Conservation (phyloP, 176 grass and related monocot genomes). For the Ampelocalamus luodianensis region DNA sequence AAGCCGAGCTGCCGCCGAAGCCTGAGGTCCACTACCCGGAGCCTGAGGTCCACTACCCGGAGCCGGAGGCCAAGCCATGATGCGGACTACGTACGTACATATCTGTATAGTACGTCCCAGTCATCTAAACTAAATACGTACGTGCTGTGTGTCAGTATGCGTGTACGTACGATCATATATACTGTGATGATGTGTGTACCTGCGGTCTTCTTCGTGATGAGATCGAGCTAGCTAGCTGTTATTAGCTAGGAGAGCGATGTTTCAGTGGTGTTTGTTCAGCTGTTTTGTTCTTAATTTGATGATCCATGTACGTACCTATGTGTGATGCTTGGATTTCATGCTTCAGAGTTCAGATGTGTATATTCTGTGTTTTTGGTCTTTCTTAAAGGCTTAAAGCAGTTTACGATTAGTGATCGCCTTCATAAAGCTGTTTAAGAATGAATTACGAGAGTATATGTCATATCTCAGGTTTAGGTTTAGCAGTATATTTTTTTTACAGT, state of each 20-base stretch:
- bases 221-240: not conserved
- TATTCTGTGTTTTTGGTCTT: not conserved
- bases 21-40: not conserved
- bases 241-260: not conserved
- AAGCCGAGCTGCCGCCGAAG: not conserved
- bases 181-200: not conserved
- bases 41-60: too few species aligned
- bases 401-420: not conserved
- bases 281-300: not conserved
- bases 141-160: not conserved
- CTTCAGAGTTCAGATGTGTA: not conserved
- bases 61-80: slow-evolving; percentile 28
- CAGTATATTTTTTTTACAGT: not conserved
- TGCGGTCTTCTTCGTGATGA: not conserved
- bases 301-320: not conserved
- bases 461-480: not conserved
- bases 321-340: not conserved
- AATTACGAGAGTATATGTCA: not conserved
- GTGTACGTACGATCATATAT: not conserved
- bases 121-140: not conserved
- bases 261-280: not conserved
- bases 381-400: not conserved
- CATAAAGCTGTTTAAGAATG: not conserved
- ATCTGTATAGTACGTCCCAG: not conserved
- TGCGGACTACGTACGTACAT: not conserved